Conservation (phyloP, 2,329 filamentous ascomycete genomes). For the Pyrenophora graminea region DNA sequence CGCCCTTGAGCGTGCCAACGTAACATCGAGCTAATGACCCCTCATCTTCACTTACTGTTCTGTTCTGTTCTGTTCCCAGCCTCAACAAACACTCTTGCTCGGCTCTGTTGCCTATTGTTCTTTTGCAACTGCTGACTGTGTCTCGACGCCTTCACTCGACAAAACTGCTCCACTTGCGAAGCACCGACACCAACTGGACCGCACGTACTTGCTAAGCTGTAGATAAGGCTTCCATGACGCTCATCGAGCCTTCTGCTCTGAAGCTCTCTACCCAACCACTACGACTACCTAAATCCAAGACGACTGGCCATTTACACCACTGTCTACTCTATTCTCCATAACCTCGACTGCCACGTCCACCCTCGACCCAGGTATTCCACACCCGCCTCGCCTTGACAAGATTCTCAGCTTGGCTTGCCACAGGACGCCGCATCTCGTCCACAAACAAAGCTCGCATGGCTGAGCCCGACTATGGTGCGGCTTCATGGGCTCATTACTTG, state of each 20-base stretch:
- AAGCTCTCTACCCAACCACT: slow-evolving; percentile 8
- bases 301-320: neutral
- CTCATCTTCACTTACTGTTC: slow-evolving; percentile 15
- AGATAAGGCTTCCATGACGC: slow-evolving; percentile 25
- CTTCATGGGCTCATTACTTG: slow-evolving; percentile 24
- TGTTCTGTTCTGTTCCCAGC: slow-evolving; percentile 10
- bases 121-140: slow-evolving; percentile 6
- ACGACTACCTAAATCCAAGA: slow-evolving; percentile 3
- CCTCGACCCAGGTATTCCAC: neutral
- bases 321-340: neutral
- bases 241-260: slow-evolving; percentile 12
- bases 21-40: slow-evolving; percentile 24
- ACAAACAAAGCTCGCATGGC: slow-evolving; percentile 28
- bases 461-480: slow-evolving; percentile 27
- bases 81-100: slow-evolving; percentile 14
- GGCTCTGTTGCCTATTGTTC: slow-evolving; percentile 10
- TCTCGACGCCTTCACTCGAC: neutral
- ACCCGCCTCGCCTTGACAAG: slow-evolving; percentile 1
- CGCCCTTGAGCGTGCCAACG: slow-evolving; percentile 22
- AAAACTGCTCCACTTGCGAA: slow-evolving; percentile 22
- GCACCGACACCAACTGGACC: slow-evolving; percentile 20
- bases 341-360: neutral
- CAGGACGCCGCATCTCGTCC: neutral
- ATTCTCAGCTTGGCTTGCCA: neutral
- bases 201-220: slow-evolving; percentile 17